Conservation (phyloP, 176 grass and related monocot genomes). For the Chloris gayana region DNA sequence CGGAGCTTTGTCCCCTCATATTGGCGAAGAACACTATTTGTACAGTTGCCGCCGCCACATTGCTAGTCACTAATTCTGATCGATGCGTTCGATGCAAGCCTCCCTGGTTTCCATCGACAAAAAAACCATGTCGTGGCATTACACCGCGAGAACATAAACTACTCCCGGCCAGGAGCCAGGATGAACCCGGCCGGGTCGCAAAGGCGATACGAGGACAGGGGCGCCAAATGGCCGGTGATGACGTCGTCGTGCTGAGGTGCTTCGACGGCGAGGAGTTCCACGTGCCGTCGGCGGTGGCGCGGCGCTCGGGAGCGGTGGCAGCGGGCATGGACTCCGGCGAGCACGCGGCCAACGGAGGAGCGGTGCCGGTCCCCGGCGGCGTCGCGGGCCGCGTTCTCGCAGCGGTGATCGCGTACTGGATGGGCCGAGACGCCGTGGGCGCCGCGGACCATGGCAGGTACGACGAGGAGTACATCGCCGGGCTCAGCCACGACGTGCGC, state of each 20-base stretch:
- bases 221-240: neutral
- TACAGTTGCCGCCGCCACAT: neutral
- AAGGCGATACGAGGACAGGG: no score
- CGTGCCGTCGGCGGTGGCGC: neutral
- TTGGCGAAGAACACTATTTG: neutral
- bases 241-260: conserved; percentile 30
- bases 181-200: no score
- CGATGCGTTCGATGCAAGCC: conserved; percentile 7
- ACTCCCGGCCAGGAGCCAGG: no score
- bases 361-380: neutral
- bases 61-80: neutral
- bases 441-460: neutral
- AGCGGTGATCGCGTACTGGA: conserved; percentile 28
- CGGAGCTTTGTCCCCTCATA: no score
- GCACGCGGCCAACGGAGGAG: neutral
- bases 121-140: neutral
- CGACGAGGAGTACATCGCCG: conserved; percentile 20
- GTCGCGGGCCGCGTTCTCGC: conserved; percentile 16
- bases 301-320: neutral
- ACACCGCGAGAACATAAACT: neutral
- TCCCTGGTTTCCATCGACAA: neutral
- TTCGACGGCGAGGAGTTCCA: conserved; percentile 39
- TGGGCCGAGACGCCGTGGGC: neutral
- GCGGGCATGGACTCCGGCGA: conserved; percentile 14
- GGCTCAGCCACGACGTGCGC: conserved; percentile 33